Conservation (phyloP, 805 yeast species). For the Tetrapisispora namnaoensis region DNA sequence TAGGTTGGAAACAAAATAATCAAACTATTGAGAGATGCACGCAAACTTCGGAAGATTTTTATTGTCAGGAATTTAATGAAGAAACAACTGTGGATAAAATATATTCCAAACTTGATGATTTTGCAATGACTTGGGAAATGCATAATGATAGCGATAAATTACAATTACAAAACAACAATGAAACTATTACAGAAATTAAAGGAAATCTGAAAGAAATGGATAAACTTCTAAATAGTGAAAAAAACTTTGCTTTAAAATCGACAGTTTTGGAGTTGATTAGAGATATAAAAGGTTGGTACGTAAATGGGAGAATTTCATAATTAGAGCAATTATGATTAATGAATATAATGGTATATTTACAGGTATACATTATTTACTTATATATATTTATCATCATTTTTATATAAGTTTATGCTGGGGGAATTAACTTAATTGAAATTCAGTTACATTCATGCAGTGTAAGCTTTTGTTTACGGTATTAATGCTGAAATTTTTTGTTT, state of each 20-base stretch:
- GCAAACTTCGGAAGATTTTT: constrained; percentile 14
- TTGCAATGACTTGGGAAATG: constrained; percentile 25
- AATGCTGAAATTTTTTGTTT: too few relatives aligned
- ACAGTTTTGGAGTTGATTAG: constrained; percentile 19
- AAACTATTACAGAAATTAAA: constrained; percentile 1
- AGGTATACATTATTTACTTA: not conserved
- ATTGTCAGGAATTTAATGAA: constrained; percentile 4
- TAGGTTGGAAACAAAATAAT: constrained; percentile 33
- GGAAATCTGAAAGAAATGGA: not conserved
- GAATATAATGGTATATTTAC: constrained; percentile 1
- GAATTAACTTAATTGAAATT: not conserved
- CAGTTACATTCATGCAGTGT: not conserved
- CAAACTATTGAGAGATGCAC: constrained; percentile 25
- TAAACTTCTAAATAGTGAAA: constrained; percentile 4
- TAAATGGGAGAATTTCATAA: constrained; percentile 30
- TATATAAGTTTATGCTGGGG: not conserved
- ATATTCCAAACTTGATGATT: constrained; percentile 21
- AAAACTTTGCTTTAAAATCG: not conserved
- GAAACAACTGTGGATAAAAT: constrained; percentile 10
- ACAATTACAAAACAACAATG: constrained; percentile 14
- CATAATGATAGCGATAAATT: constrained; percentile 14
- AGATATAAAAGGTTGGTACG: constrained; percentile 34
- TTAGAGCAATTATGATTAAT: not conserved
- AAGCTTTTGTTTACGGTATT: not conserved
- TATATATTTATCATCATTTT: too few relatives aligned